phyloP scores from a whole-genome alignment of 371 early-diverging fungal species.

The Nematocida sp. region DNA sequence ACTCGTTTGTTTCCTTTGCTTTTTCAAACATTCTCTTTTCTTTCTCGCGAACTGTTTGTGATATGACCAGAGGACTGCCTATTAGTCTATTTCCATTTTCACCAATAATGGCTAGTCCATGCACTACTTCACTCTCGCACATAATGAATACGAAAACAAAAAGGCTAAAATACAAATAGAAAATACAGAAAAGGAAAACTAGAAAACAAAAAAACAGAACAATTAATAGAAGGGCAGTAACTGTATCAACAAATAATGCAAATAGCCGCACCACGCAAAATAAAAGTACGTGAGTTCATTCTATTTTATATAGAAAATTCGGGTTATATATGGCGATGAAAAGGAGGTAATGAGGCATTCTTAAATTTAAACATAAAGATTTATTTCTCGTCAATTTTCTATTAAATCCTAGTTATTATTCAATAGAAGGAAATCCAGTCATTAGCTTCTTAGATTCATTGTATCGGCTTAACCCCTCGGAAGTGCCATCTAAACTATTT shows the following conservation, averaged over 20 bases:
- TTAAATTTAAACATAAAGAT: too few species aligned
- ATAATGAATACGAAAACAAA: slow-evolving; percentile 26
- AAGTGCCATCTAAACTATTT: not conserved
- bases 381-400: too few species aligned
- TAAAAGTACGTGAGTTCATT: too few species aligned
- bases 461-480: slow-evolving; percentile 18
- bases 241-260: too few species aligned
- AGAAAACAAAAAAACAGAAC: too few species aligned
- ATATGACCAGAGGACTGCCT: slow-evolving; percentile 29
- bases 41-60: not conserved
- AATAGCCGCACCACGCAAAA: too few species aligned
- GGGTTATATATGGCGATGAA: too few species aligned
- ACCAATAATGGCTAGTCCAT: slow-evolving; percentile 47
- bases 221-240: too few species aligned
- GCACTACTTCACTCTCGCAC: slow-evolving; percentile 22
- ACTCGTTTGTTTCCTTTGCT: slow-evolving; percentile 49
- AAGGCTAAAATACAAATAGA: not conserved
- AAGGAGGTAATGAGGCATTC: too few species aligned
- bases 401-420: slow-evolving; percentile 1
- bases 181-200: not conserved
- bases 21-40: slow-evolving; percentile 47
- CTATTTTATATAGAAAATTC: too few species aligned
- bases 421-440: not conserved
- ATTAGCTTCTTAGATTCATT: not conserved
- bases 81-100: slow-evolving; percentile 42